Percentiles rank a stretch among this genome's conserved stretches.
phyloP scores from a whole-genome alignment of 1,284 basidiomycete species.

The Irpex sp. region DNA sequence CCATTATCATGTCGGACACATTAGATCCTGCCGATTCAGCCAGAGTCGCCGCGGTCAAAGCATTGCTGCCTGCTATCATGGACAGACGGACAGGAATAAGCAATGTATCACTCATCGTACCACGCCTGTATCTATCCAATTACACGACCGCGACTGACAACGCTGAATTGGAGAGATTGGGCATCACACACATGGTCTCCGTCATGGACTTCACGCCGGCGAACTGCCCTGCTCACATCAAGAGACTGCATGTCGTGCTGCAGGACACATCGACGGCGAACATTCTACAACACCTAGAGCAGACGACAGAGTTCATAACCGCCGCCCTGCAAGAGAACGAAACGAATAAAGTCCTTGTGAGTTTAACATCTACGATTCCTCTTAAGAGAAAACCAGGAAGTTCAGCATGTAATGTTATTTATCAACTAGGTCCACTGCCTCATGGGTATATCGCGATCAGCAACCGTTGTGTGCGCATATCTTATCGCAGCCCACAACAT shows the following conservation, averaged over 20 bases:
- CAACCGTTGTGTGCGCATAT: constrained; percentile 52
- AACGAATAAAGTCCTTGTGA: constrained; percentile 58
- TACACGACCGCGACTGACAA: constrained; percentile 48
- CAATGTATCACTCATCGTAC: constrained; percentile 44
- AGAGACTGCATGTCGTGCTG: constrained; percentile 32
- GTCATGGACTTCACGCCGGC: constrained; percentile 31
- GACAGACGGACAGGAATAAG: background rate
- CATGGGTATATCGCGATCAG: constrained; percentile 50
- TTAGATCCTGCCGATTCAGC: background rate
- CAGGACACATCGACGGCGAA: constrained; percentile 28
- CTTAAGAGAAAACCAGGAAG: background rate
- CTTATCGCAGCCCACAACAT: constrained; percentile 38
- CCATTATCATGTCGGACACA: background rate
- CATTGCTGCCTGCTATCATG: background rate
- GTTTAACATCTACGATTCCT: constrained; percentile 15
- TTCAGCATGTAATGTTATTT: background rate
- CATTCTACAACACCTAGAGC: constrained; percentile 31
- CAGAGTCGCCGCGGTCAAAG: background rate
- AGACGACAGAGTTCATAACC: constrained; percentile 35
- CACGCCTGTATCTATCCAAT: constrained; percentile 66
- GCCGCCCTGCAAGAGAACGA: constrained; percentile 35
- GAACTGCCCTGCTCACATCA: constrained; percentile 27
- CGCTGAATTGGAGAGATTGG: constrained; percentile 37
- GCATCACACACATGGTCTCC: constrained; percentile 39
- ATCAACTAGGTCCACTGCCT: constrained; percentile 48